These are phyloP conservation scores for Neofusicoccum umdonicola DNA, from an alignment of 2,329 filamentous ascomycete species.

Conservation along the genomic window DNA sequence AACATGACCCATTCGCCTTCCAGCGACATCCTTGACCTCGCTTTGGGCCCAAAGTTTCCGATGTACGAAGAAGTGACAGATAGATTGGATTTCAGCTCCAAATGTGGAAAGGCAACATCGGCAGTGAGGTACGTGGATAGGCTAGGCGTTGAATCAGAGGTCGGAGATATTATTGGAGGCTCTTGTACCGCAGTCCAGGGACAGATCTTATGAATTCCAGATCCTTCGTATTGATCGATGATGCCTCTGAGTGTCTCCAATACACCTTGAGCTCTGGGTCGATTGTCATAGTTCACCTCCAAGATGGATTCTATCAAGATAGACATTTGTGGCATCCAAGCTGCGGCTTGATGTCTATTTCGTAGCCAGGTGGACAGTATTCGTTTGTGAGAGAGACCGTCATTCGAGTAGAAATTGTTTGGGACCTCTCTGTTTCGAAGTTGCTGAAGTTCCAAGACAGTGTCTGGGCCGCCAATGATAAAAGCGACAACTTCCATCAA, in stretches of 20 bases:
- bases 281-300: not conserved
- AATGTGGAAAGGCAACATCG: not conserved
- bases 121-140: not conserved
- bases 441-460: not conserved
- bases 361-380: not conserved
- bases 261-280: not conserved
- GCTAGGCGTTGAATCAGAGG: not conserved
- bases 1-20: not conserved
- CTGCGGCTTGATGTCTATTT: not conserved
- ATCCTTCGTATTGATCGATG: not conserved
- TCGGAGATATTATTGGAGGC: not conserved
- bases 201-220: not conserved
- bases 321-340: not conserved
- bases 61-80: not conserved
- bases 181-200: not conserved
- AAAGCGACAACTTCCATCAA: not conserved
- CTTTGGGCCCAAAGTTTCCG: not conserved
- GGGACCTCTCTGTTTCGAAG: not conserved
- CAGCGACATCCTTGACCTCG: not conserved
- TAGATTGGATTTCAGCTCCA: not conserved
- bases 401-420: not conserved
- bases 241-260: not conserved
- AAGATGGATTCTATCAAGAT: not conserved
- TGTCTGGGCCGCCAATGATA: not conserved
- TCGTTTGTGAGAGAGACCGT: not conserved